These are phyloP conservation scores for Hypholoma fasciculare DNA, from an alignment of 768 basidiomycete genomes.

Conservation along the genomic window DNA sequence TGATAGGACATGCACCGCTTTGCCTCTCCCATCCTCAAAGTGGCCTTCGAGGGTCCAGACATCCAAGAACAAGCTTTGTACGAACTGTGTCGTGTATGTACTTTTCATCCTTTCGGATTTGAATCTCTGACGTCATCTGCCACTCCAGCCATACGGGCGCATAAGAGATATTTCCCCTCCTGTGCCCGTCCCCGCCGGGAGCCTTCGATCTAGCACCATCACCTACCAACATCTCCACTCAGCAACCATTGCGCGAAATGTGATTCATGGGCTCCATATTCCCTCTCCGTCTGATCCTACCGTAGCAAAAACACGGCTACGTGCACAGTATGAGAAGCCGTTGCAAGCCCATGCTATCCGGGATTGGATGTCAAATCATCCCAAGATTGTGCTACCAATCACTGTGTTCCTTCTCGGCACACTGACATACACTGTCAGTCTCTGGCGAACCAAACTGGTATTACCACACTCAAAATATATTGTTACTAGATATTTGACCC, in stretches of 20 bases:
- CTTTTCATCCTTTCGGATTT: background rate
- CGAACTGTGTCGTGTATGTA: slow-evolving; percentile 69
- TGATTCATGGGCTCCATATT: slow-evolving; percentile 61
- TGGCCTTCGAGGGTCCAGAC: slow-evolving; percentile 91
- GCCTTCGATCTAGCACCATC: slow-evolving; percentile 64
- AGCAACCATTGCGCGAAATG: slow-evolving; percentile 83
- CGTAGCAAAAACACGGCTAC: slow-evolving; percentile 45
- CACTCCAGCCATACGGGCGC: slow-evolving; percentile 73
- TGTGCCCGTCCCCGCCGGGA: slow-evolving; percentile 60
- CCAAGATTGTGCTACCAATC: slow-evolving; percentile 78
- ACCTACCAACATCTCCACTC: slow-evolving; percentile 62
- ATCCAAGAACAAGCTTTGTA: slow-evolving; percentile 80
- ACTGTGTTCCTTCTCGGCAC: slow-evolving; percentile 88
- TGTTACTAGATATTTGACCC: slow-evolving; percentile 84
- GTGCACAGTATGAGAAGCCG: slow-evolving; percentile 60
- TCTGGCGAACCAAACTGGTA: background rate
- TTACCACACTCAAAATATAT: background rate
- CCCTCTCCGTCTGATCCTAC: slow-evolving; percentile 17
- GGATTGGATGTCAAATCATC: slow-evolving; percentile 86
- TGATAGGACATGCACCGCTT: slow-evolving; percentile 82
- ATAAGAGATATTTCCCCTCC: slow-evolving; percentile 69
- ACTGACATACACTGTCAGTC: slow-evolving; percentile 79
- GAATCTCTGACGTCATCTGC: slow-evolving; percentile 4
- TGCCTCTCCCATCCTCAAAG: slow-evolving; percentile 67
- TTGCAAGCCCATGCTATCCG: slow-evolving; percentile 66